Base-by-base conservation (phyloP, 2,329 filamentous ascomycete genomes). In the Trichoderma sp. region DNA sequence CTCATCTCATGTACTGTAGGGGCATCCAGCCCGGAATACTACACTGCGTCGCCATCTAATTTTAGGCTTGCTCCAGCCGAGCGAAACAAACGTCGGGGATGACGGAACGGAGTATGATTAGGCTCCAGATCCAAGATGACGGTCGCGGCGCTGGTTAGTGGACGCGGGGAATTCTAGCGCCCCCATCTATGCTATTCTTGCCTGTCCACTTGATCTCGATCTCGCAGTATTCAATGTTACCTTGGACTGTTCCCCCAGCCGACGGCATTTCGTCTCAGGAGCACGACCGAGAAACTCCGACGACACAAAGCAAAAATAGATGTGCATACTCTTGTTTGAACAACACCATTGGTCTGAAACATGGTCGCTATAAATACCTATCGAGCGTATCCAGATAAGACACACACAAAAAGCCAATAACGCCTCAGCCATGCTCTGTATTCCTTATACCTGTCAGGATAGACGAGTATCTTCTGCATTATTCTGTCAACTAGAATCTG, bases 71-170 rank as follows among this genome's bases (percentile, higher is more conserved):
- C 27, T 10, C 8, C 40, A 8, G 24, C 58, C 33, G n/a, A 49
- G 21, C 47, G 21, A 49, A 21, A 49, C 43, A 49, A 49, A 47
- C n/a, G n/a, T 21, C 59, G 59, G 59, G 40, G 40, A 49, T 61
- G 47, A 29, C 40, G 31, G 27, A 11, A 33, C 53, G 29, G 53
- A 24, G 47, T 5, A 49, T 19, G 5, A 29, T 24, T 29, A 62
- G 60, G 60, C 60, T 21, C 27, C 60, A 62, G 60, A 53, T 63
- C 31, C 47, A 37, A 37, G 60, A 33, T 35, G 55, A 11, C 8
- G 47, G 60, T 47, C 52, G 37, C 47, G 60, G 47, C 60, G 60
- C 47, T 55, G 47, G 27, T 43, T 63, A 63, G 60, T 40, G 60
- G 47, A 53, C 60, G 47, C 47, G 60, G 60, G 60, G 60, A 24